A percentile compares a stretch with the other conserved stretches of the same genome.
Conservation (phyloP, 78 protist species). For the Polysphondylium violaceum region DNA sequence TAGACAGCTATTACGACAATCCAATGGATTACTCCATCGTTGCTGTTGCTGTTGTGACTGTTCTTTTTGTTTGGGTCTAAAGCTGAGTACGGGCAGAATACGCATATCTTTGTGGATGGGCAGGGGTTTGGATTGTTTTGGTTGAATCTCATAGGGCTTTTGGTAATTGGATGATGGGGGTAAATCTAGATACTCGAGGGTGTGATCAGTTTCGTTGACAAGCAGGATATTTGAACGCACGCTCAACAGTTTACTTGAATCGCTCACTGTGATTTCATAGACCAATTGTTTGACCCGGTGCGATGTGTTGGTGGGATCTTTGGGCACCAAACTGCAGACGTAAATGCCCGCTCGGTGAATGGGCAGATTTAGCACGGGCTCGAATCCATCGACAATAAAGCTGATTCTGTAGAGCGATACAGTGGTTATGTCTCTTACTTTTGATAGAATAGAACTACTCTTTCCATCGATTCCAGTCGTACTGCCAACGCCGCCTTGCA, state of each 20-base stretch:
- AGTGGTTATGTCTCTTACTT: constrained; percentile 67
- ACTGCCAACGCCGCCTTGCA: too few relatives aligned
- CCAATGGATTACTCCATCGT: constrained; percentile 6
- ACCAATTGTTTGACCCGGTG: constrained; percentile 43
- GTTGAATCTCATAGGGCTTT: background rate
- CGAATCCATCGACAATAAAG: constrained; percentile 5
- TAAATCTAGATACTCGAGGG: constrained; percentile 17
- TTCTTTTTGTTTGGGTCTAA: constrained; percentile 7
- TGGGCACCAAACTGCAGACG: constrained; percentile 1
- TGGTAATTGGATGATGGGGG: background rate
- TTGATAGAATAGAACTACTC: too few relatives aligned
- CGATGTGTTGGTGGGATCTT: background rate
- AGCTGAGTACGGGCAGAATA: background rate
- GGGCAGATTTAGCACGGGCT: constrained; percentile 37
- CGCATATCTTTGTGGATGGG: background rate
- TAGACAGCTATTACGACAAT: background rate
- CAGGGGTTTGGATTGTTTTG: constrained; percentile 49
- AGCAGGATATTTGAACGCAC: constrained; percentile 36
- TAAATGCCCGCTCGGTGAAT: constrained; percentile 32
- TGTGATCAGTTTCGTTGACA: constrained; percentile 35
- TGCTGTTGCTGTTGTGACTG: constrained; percentile 8
- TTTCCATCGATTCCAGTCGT: too few relatives aligned
- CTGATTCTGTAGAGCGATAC: constrained; percentile 26
- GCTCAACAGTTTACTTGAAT: background rate
- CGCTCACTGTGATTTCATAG: constrained; percentile 21